Conservation (phyloP, 495 filamentous ascomycete genomes). For the Recurvomyces mirabilis region DNA sequence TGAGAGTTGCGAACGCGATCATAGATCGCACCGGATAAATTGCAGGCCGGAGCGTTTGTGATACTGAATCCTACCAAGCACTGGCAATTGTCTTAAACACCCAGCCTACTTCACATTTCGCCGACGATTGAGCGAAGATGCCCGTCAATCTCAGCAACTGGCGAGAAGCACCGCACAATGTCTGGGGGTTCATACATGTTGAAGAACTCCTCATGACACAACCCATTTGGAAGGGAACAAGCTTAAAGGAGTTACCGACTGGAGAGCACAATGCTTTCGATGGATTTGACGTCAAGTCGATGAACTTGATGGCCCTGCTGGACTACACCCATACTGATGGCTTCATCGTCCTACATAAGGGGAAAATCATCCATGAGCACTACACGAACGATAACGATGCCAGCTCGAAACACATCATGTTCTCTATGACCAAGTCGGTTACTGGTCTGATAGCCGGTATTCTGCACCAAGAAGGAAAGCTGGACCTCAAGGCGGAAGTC, state of each 20-base stretch:
- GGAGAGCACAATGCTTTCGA: background rate
- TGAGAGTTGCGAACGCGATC: no score
- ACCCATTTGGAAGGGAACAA: background rate
- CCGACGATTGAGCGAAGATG: no score
- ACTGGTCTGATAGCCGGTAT: conserved; percentile 14
- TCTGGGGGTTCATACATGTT: conserved; percentile 10
- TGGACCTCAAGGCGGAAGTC: conserved; percentile 6
- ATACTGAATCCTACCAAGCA: no score
- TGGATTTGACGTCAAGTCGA: conserved; percentile 1
- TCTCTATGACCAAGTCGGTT: conserved; percentile 16
- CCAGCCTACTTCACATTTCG: no score
- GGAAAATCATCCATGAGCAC: conserved; percentile 6
- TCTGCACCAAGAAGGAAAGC: background rate
- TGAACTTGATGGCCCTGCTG: conserved; percentile 5
- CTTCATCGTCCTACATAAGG: conserved; percentile 13
- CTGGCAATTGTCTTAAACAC: no score
- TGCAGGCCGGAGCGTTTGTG: no score
- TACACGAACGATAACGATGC: conserved; percentile 5
- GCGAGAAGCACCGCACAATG: conserved; percentile 9
- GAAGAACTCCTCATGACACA: conserved; percentile 4
- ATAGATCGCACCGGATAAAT: no score
- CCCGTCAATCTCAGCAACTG: conserved; percentile 9
- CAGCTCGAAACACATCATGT: conserved; percentile 7
- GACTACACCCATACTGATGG: conserved; percentile 10
- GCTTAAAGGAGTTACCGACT: background rate